A percentile compares a stretch with the other conserved stretches of the same genome.
phyloP scores from a whole-genome alignment of 305 asterid genomes.

The Fraxinus baroniana region DNA sequence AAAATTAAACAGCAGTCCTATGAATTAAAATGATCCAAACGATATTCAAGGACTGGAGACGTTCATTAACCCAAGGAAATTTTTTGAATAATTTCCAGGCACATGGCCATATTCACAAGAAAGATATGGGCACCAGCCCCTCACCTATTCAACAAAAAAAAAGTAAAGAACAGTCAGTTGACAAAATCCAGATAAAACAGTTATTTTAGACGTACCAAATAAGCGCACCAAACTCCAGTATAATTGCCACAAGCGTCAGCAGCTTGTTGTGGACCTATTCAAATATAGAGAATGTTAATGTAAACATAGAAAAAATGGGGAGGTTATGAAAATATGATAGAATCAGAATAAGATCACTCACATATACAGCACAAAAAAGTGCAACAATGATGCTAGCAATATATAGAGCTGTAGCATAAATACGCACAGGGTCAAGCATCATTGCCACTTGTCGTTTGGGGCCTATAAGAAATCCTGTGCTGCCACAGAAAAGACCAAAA shows the following conservation, averaged over 20 bases:
- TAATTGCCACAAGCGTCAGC: slow-evolving; percentile 72
- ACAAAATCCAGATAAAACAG: neutral
- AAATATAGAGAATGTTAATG: slow-evolving; percentile 15
- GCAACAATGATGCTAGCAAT: slow-evolving; percentile 87
- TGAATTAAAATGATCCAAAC: neutral
- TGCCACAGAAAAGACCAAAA: slow-evolving; percentile 51
- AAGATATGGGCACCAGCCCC: neutral
- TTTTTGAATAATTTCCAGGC: neutral
- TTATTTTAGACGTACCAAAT: slow-evolving; percentile 56
- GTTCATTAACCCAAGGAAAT: neutral
- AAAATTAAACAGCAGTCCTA: neutral
- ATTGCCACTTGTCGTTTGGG: slow-evolving; percentile 89
- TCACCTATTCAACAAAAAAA: neutral
- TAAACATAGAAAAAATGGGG: slow-evolving; percentile 7
- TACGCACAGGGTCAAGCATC: slow-evolving; percentile 96
- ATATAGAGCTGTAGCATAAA: slow-evolving; percentile 92
- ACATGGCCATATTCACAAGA: neutral
- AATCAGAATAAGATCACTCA: slow-evolving; percentile 43
- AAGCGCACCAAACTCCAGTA: slow-evolving; percentile 88
- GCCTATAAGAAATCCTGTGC: slow-evolving; percentile 98
- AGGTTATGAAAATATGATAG: slow-evolving; percentile 18
- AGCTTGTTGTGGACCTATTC: slow-evolving; percentile 80
- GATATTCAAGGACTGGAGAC: neutral
- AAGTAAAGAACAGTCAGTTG: neutral
- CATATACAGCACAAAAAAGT: slow-evolving; percentile 87